Evolutionary conservation across 768 basidiomycete genomes (phyloP), one percentile per base, ranked within the genome.

Genomic region (Chalciporus pseudorubinellus): DNA sequence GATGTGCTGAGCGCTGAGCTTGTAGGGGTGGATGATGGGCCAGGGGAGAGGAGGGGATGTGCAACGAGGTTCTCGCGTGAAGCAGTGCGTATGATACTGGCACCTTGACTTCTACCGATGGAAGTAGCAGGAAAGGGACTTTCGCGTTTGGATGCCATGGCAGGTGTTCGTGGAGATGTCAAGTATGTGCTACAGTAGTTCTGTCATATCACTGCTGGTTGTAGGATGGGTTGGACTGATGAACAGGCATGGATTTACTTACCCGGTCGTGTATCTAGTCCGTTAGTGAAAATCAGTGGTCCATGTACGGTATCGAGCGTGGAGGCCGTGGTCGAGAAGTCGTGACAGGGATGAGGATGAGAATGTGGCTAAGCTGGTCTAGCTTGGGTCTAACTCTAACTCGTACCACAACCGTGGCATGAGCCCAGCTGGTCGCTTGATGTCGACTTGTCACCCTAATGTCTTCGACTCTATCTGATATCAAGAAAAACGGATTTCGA

Each of bases 21-120:
- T 12, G 63, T 60, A 20, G 62, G 57, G 10, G 63, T 60, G 24
- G 62, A 57, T 16, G 68, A 59, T 13, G 63, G 60, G 22, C 63
- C 59, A 3, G 79, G 77, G 4, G 80, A 82, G 11, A 88, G 75
- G 16, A 90, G 71, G 4, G 87, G 87, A 58, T 89, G 89, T 0
- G 84, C 78, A 6, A 75, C 69, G 24, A 83, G 68, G 11, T 77
- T 67, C 42, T 89, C 87, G 45, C 78, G 77, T 2, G 81, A 79
- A 3, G 74, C 55, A 7, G 71, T 60, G 44, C 70, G 75, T 31
- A 71, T 72, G 29, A 81, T 61, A 36, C 67, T 66, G 34, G 70
- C 59, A 13, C 80, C 78, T 48, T 75, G 72, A 14, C 70, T 64
- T 29, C 81, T 75, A 18, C 81, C 80, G 49, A 84, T 79, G 31